phyloP scores from a whole-genome alignment of 2,329 filamentous ascomycete genomes.

The Arthrobotrys iridis region DNA sequence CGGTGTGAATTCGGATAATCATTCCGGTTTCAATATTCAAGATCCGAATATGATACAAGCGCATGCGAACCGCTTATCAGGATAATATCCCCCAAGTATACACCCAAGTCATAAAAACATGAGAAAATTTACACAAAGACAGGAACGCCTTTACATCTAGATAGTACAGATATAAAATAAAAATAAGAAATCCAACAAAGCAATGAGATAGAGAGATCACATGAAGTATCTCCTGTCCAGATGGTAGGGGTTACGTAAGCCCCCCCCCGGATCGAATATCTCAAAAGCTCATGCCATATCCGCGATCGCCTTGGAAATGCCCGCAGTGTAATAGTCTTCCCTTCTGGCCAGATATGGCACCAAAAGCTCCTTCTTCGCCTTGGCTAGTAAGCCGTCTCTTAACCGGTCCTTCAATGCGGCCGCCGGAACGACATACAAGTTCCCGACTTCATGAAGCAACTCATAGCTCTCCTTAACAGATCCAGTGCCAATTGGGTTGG shows the following conservation, averaged over 20 bases:
- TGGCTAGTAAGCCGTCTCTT: constrained; percentile 61
- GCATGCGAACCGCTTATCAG: background rate
- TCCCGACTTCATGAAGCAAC: constrained; percentile 90
- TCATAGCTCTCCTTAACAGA: constrained; percentile 76
- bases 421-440: constrained; percentile 84
- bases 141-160: constrained; percentile 18
- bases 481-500: constrained; percentile 60
- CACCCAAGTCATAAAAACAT: background rate
- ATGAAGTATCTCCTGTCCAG: background rate
- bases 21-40: constrained; percentile 11
- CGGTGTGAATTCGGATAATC: constrained; percentile 2
- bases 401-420: constrained; percentile 65
- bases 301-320: constrained; percentile 57
- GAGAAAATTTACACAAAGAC: background rate
- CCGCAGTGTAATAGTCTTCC: constrained; percentile 57
- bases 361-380: constrained; percentile 57
- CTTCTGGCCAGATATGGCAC: constrained; percentile 57
- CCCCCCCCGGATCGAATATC: constrained; percentile 4
- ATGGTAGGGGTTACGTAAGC: background rate
- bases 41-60: constrained; percentile 17
- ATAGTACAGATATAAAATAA: background rate
- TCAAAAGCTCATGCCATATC: constrained; percentile 23
- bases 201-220: background rate
- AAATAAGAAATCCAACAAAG: background rate
- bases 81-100: background rate